Evolutionary conservation across 371 early-diverging fungal genomes (phyloP), one percentile per base, ranked within the genome.

Genomic region (Globomyces sp.): DNA sequence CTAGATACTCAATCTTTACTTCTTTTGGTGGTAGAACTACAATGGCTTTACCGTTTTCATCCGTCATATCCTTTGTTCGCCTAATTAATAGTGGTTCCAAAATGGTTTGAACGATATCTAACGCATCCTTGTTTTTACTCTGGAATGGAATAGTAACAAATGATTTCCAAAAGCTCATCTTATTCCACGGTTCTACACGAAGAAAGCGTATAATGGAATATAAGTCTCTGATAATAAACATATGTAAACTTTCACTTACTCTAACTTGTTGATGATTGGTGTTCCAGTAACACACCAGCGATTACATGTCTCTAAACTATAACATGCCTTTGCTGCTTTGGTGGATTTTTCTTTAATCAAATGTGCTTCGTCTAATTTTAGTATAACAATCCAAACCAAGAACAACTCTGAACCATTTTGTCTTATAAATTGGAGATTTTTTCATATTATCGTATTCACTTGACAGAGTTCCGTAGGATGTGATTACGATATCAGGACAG

Each of bases 251-350:
- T 24, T 24, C 24, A 24, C 24, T 24, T 50, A 67, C 61, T 71
- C 74, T 13, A 71, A 48, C 41, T 65, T 60, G 57, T 71, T 74
- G 13, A 85, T 84, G 47, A 90, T 87, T 37, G 90, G 90, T 4
- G 90, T 90, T 2, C 90, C 91, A 1, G 91, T 90, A 0, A 94
- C 80, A 0, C 88, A 86, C 90, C 94, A 92, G 49, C 92, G 77
- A 48, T 90, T 79, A 11, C 68, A 68, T n/a, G 87, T 84, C 46
- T 77, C 74, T 24, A 94, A 58, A n/a, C 73, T 80, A 49, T 71
- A 80, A 51, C 85, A 86, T 0, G 86, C 86, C n/a, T 78, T 82
- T 1, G 88, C 79, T 4, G 82, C 82, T 67, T 80, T 79, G 51
- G 86, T 86, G 2, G 65, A 39, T 1, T 81, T 71, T 51, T 87